These are phyloP conservation scores for Piper longum DNA, from an alignment of 164 flowering plant species.

Conservation along the genomic window DNA sequence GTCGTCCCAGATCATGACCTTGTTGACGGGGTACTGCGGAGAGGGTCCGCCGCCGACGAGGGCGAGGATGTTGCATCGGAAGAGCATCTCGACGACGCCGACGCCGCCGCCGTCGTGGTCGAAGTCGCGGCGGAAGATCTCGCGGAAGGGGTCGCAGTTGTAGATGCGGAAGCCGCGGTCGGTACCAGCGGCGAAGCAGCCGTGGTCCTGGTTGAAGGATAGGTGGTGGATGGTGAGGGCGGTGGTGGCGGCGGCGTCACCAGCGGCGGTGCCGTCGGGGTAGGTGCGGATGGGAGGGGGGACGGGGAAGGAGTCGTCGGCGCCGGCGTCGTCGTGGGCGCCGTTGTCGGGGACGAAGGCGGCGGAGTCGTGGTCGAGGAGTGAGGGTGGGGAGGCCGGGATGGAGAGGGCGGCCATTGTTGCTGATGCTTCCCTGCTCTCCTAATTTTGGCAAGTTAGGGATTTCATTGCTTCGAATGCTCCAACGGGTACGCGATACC, in stretches of 20 bases:
- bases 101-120: conserved; percentile 8
- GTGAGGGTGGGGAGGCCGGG: conserved; percentile 21
- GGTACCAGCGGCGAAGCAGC: conserved; percentile 51
- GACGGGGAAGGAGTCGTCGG: neutral
- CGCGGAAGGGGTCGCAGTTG: conserved; percentile 49
- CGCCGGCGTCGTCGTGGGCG: neutral
- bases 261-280: neutral
- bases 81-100: conserved; percentile 53
- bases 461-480: too few species aligned
- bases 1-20: conserved; percentile 69
- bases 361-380: conserved; percentile 9
- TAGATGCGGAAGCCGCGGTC: conserved; percentile 50
- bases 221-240: conserved; percentile 29
- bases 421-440: too few species aligned
- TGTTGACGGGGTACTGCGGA: conserved; percentile 44
- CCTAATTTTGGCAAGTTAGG: too few species aligned
- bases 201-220: conserved; percentile 61
- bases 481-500: too few species aligned
- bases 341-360: neutral
- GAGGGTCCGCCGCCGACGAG: conserved; percentile 54
- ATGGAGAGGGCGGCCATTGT: conserved; percentile 38
- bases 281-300: conserved; percentile 2
- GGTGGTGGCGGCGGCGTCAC: conserved; percentile 3
- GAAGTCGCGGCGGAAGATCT: conserved; percentile 45
- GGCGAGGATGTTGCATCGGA: conserved; percentile 51